Conservation (phyloP, 441 rosid genomes). For the Bruguiera hainesii region DNA sequence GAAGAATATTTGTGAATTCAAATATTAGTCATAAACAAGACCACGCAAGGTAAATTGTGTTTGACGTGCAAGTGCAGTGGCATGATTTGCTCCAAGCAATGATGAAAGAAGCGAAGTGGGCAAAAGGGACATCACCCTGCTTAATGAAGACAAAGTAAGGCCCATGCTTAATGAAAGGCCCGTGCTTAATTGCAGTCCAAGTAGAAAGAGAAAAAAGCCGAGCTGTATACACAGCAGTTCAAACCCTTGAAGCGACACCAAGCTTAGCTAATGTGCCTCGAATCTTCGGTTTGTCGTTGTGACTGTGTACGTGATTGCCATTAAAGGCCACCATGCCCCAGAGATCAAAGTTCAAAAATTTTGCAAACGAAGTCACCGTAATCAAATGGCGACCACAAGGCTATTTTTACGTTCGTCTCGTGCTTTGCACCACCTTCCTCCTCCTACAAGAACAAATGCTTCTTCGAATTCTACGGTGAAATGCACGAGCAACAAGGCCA, state of each 20-base stretch:
- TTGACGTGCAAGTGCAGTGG: too few species aligned
- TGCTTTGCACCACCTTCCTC: conserved; percentile 21
- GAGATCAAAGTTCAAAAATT: neutral
- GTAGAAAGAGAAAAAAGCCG: neutral
- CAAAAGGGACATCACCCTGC: too few species aligned
- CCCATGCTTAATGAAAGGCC: too few species aligned
- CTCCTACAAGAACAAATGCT: conserved; percentile 16
- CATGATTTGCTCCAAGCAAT: too few species aligned
- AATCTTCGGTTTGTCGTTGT: conserved; percentile 6
- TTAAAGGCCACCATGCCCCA: neutral
- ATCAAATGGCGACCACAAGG: conserved; percentile 49
- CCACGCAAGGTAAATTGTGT: too few species aligned
- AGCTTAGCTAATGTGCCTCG: conserved; percentile 20
- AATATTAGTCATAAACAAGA: too few species aligned
- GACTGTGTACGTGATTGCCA: neutral
- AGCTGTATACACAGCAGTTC: neutral
- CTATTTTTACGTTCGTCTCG: conserved; percentile 27
- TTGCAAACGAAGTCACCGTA: neutral
- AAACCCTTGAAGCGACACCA: conserved; percentile 14
- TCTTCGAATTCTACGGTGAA: conserved; percentile 18
- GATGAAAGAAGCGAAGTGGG: too few species aligned
- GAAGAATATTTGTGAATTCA: too few species aligned
- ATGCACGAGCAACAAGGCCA: conserved; percentile 21
- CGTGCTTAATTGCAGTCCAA: too few species aligned
- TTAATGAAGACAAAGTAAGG: neutral